A percentile compares a stretch with the other conserved stretches of the same genome.
Evolutionary conservation across 495 filamentous ascomycete species (phyloP).

Genomic region (Xylaria venustula): DNA sequence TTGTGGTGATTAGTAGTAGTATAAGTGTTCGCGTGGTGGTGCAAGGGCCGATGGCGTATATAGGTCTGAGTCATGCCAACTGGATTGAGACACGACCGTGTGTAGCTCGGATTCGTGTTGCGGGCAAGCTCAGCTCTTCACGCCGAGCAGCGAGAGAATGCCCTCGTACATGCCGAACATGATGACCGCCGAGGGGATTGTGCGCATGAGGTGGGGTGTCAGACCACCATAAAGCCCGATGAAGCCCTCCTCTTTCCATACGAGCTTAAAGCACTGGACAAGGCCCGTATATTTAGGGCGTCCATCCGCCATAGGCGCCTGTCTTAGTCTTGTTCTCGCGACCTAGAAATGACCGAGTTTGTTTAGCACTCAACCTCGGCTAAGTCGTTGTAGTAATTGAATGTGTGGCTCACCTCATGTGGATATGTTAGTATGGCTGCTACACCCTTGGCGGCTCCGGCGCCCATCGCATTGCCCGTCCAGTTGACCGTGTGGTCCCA

Average conservation of each 20-base stretch:
- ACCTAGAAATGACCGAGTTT: slow-evolving; percentile 50
- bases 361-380: not conserved
- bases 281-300: slow-evolving; percentile 79
- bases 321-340: slow-evolving; percentile 75
- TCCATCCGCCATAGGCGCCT: slow-evolving; percentile 72
- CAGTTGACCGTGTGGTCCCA: slow-evolving; percentile 67
- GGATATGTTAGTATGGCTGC: slow-evolving; percentile 82
- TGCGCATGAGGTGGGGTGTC: slow-evolving; percentile 81
- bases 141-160: slow-evolving; percentile 60
- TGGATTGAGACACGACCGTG: not conserved
- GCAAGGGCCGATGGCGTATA: not conserved
- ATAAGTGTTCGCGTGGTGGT: not conserved
- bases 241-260: slow-evolving; percentile 84
- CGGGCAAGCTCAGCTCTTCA: slow-evolving; percentile 32
- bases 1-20: not conserved
- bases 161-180: slow-evolving; percentile 92
- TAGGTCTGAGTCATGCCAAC: not conserved
- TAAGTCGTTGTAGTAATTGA: not conserved
- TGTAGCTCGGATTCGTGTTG: not conserved
- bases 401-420: slow-evolving; percentile 64
- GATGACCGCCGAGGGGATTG: slow-evolving; percentile 84
- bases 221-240: slow-evolving; percentile 79
- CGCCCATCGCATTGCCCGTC: slow-evolving; percentile 71
- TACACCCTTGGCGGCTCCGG: slow-evolving; percentile 77
- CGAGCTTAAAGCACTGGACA: slow-evolving; percentile 74